Base-by-base conservation (phyloP, 2,329 filamentous ascomycete genomes). In the Pseudogymnoascus sp. region DNA sequence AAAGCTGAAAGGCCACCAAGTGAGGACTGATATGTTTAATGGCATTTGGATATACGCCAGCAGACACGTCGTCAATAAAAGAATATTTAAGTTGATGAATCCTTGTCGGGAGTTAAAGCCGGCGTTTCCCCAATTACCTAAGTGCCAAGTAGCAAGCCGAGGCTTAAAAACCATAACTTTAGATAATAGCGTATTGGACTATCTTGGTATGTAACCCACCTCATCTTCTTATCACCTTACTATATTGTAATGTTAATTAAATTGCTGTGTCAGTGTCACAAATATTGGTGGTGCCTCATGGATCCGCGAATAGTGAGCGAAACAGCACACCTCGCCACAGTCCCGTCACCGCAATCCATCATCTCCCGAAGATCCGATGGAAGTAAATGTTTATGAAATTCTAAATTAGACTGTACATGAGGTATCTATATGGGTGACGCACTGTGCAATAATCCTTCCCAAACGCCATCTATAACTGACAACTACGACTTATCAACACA, bases 401-500 rank as follows among this genome's bases (percentile, higher is more conserved):
- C 43, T 54, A 54, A 54, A 18, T 54, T 54, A 35, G 1, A 28
- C n/a, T 33, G 28, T 28, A 9, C 12, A 54, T 35, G 28, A 54
- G 47, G 47, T 54, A 54, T 54, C 47, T 54, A 33, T 35, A 33
- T 54, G 28, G 47, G 47, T 54, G 20, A 54, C 47, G 28, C 28
- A 54, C 47, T 20, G 16, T 33, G 5, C 28, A 12, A 33, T 54
- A 54, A 54, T 33, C 47, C 47, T 28, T 11, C 12, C 8, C 28
- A 54, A 54, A 54, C 47, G 47, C 47, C 47, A 54, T 14, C 2
- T n/a, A 11, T 54, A 54, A 35, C 33, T 33, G 28, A 33, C 16
- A 54, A 54, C 11, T 35, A 54, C 28, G 47, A 54, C 28, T 54
- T 54, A 54, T 54, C 47, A 35, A 54, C 47, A 54, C 47, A 54